phyloP scores from a whole-genome alignment of 768 basidiomycete species.

The Suillus americanus region DNA sequence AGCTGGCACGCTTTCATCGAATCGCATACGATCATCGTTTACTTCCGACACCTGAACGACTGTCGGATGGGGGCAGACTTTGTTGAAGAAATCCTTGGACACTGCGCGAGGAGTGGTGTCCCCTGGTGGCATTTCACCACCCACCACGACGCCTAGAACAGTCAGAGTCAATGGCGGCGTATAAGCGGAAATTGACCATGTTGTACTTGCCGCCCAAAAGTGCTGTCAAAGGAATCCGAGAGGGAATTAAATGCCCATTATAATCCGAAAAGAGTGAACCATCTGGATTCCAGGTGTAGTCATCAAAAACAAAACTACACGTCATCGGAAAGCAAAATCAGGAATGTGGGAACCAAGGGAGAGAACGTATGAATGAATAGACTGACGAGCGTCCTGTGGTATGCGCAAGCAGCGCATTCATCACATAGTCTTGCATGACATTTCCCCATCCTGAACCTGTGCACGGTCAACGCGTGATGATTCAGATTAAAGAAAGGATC shows the following conservation, averaged over 20 bases:
- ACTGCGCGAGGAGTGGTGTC: conserved; percentile 37
- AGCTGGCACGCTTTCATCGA: conserved; percentile 25
- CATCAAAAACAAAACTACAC: conserved; percentile 41
- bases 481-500: neutral
- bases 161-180: neutral
- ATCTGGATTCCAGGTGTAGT: conserved; percentile 41
- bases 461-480: neutral
- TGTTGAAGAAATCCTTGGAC: conserved; percentile 35
- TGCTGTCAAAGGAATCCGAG: conserved; percentile 41
- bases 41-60: conserved; percentile 30
- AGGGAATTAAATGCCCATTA: conserved; percentile 37
- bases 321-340: conserved; percentile 6
- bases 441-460: conserved; percentile 42
- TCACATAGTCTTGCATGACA: conserved; percentile 39
- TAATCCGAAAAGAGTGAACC: conserved; percentile 36
- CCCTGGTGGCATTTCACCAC: conserved; percentile 35
- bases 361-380: neutral
- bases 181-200: neutral
- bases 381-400: conserved; percentile 35
- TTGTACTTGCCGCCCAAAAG: conserved; percentile 34
- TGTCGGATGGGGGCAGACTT: conserved; percentile 40
- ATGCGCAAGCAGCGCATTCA: conserved; percentile 37
- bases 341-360: neutral
- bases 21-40: conserved; percentile 29
- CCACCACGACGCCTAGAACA: conserved; percentile 39